phyloP scores from a whole-genome alignment of 2,329 filamentous ascomycete genomes.

The Aspergillus awamori region DNA sequence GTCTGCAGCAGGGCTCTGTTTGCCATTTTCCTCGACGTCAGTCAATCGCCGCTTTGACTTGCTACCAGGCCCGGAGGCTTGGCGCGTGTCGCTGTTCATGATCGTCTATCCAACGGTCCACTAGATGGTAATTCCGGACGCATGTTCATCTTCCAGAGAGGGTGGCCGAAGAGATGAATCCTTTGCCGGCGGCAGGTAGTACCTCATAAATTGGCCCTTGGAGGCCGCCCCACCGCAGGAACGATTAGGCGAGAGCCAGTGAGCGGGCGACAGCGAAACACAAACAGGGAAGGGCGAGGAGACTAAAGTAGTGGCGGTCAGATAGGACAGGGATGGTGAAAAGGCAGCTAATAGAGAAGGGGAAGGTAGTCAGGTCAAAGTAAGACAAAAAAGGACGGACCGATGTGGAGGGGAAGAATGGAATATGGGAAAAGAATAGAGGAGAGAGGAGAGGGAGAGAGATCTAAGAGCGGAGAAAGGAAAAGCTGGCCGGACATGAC shows the following conservation, averaged over 20 bases:
- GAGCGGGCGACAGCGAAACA: neutral
- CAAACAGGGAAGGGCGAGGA: neutral
- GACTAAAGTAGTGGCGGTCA: neutral
- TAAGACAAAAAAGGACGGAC: neutral
- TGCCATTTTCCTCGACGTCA: slow-evolving; percentile 35
- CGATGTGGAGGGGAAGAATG: neutral
- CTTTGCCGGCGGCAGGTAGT: slow-evolving; percentile 33
- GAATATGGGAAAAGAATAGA: slow-evolving; percentile 7
- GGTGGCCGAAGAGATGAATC: slow-evolving; percentile 28
- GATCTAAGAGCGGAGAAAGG: slow-evolving; percentile 24
- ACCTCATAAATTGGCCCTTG: slow-evolving; percentile 11
- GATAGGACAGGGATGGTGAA: neutral
- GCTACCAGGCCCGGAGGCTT: slow-evolving; percentile 32
- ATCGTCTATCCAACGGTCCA: slow-evolving; percentile 31
- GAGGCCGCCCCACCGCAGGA: slow-evolving; percentile 12
- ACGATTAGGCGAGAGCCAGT: neutral
- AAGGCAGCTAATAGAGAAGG: neutral
- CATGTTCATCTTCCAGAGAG: slow-evolving; percentile 33
- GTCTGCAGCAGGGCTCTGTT: slow-evolving; percentile 29
- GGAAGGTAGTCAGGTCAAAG: neutral
- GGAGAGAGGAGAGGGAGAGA: slow-evolving; percentile 9
- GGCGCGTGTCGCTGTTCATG: slow-evolving; percentile 39
- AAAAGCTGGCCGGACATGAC: slow-evolving; percentile 16
- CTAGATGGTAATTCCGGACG: slow-evolving; percentile 24
- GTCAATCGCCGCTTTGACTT: slow-evolving; percentile 36